These are phyloP conservation scores for Ajuga reptans DNA, from an alignment of 305 asterid genomes.

Conservation along the genomic window DNA sequence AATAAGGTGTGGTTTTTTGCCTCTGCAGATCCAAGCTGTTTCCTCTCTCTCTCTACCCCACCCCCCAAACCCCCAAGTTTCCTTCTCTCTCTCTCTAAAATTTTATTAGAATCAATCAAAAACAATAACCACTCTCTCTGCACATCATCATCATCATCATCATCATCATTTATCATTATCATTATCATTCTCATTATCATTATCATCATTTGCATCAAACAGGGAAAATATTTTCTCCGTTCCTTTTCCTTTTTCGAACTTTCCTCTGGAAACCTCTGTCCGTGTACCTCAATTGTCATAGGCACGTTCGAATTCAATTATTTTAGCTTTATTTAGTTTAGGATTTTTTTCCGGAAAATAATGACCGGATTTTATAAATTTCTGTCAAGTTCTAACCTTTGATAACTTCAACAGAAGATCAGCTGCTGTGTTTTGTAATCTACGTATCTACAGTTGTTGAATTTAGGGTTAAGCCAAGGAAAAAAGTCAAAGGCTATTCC, in stretches of 20 bases:
- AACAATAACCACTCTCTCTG: slow-evolving; percentile 27
- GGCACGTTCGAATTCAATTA: slow-evolving; percentile 12
- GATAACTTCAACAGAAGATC: slow-evolving; percentile 23
- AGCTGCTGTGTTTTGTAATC: slow-evolving; percentile 21
- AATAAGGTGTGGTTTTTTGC: slow-evolving; percentile 37
- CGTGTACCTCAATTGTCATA: slow-evolving; percentile 3
- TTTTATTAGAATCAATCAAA: slow-evolving; percentile 31
- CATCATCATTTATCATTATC: slow-evolving; percentile 17
- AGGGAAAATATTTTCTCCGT: not conserved
- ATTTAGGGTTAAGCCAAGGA: slow-evolving; percentile 27
- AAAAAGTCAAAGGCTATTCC: slow-evolving; percentile 16
- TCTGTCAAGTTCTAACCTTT: not conserved
- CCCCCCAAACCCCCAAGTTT: not conserved
- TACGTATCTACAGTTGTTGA: slow-evolving; percentile 26
- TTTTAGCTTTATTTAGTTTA: slow-evolving; percentile 6
- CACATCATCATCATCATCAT: slow-evolving; percentile 20
- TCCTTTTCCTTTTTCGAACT: not conserved
- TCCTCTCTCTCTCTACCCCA: slow-evolving; percentile 5
- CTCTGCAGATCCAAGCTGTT: slow-evolving; percentile 36
- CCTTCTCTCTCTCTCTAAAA: slow-evolving; percentile 12
- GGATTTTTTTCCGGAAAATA: not conserved
- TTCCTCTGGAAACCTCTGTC: slow-evolving; percentile 16
- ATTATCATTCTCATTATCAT: slow-evolving; percentile 24
- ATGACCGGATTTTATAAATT: slow-evolving; percentile 5
- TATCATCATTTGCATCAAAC: slow-evolving; percentile 25